A percentile compares a stretch with the other conserved stretches of the same genome.
phyloP scores from a whole-genome alignment of 768 basidiomycete species.

The Kwoniella sp. region DNA sequence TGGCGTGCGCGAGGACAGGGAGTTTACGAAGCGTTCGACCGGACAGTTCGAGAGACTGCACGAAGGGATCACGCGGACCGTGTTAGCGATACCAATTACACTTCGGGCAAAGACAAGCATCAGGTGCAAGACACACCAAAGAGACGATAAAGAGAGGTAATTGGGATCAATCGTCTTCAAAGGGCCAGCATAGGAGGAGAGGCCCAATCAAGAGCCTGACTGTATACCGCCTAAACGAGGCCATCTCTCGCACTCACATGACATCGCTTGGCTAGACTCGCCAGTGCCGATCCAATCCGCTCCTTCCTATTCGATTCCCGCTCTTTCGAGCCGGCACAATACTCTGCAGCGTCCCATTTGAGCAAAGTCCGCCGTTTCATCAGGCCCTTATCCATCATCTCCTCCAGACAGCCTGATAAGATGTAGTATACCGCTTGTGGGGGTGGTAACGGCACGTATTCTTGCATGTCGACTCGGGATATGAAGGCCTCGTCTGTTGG shows the following conservation, averaged over 20 bases:
- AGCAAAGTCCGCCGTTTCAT: constrained; percentile 65
- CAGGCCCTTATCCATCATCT: constrained; percentile 75
- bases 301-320: constrained; percentile 24
- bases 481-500: constrained; percentile 84
- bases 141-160: no score
- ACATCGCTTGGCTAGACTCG: constrained; percentile 74
- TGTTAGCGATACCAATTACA: no score
- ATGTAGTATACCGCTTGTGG: constrained; percentile 93
- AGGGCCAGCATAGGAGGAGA: no score
- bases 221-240: no score
- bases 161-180: no score
- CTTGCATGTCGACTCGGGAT: constrained; percentile 94
- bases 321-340: constrained; percentile 8
- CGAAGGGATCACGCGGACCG: no score
- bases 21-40: constrained; percentile 87
- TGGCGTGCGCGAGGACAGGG: constrained; percentile 90
- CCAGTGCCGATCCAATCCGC: constrained; percentile 64
- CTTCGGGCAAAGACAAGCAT: no score
- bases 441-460: constrained; percentile 89
- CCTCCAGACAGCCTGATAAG: constrained; percentile 74
- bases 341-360: constrained; percentile 7
- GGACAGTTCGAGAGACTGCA: constrained; percentile 63
- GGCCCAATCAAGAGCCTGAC: no score
- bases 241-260: constrained; percentile 62
- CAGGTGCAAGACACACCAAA: no score